Evolutionary conservation across 306 rosid genomes (phyloP), one percentile per base, ranked within the genome.

Genomic region (Astragalus membranaceus): DNA sequence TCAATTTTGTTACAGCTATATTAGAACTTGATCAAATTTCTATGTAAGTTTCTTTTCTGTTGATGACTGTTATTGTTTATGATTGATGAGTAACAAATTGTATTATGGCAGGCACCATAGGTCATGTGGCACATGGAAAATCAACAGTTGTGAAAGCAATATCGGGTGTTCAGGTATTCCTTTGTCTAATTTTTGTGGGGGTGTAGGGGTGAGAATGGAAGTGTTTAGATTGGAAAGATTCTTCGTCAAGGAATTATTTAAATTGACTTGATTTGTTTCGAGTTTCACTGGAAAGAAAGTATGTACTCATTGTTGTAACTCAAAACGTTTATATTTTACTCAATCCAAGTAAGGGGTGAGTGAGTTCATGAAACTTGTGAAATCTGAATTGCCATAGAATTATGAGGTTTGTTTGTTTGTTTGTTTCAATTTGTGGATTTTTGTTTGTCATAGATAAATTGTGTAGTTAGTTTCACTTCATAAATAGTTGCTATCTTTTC

Each of bases 111-210:
- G 98, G 97, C 30, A 93, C 98, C 47, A 93, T 93, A 1, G 98
- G 98, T 65, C 98, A 94, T 61, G 98, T 94, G 92, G 98, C 98
- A 4, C 98, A 94, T 75, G 98, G 98, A 3, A 94, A 94, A 77
- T 94, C 98, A 1, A 94, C 98, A 0, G 96, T 94, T 15, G 98
- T 94, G 47, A 90, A 94, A 78, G 98, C 98, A 58, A 90, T 94
- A 81, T 94, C 98, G 9, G 98, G 98, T 64, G 97, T 94, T 75
- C 97, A 94, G 98, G 97, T 83, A 75, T 55, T 82, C 60, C 63
- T 67, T 43, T 55, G 64, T 9, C 46, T 69, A 14, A 11, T 63
- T 55, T 35, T 15, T 10, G 36, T 35, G 48, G 15, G 65, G 35
- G 10, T 17, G 10, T 16, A 30, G 59, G 30, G 37, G 7, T 30